These are phyloP conservation scores for Xerocomus nothofagi DNA, from an alignment of 1,284 basidiomycete genomes.

Conservation along the genomic window DNA sequence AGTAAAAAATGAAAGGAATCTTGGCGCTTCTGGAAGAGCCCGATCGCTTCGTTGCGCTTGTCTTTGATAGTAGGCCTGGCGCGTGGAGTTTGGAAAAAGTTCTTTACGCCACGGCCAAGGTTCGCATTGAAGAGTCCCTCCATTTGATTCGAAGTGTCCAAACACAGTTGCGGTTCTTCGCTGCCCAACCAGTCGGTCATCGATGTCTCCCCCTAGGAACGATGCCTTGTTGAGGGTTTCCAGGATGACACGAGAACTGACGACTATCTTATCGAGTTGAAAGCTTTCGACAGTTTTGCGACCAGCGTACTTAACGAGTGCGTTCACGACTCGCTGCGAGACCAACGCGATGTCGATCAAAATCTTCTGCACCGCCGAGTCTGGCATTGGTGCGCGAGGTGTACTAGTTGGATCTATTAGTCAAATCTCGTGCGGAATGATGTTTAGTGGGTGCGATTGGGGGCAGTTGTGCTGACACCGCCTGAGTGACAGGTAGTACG, in stretches of 20 bases:
- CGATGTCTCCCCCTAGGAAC: neutral
- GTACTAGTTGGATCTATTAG: too few relatives aligned
- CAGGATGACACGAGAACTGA: constrained; percentile 1
- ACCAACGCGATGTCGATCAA: constrained; percentile 6
- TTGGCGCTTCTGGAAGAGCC: neutral
- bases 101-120: neutral
- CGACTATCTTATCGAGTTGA: constrained; percentile 9
- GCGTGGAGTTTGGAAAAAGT: neutral
- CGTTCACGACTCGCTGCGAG: constrained; percentile 1
- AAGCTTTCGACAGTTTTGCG: constrained; percentile 5
- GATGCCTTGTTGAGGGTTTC: constrained; percentile 1
- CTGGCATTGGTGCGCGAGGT: neutral
- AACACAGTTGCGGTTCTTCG: constrained; percentile 1
- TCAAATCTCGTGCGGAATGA: too few relatives aligned
- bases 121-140: neutral
- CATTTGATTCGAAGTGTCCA: constrained; percentile 9
- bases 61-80: neutral
- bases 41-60: neutral
- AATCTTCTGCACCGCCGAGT: neutral
- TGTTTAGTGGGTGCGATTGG: too few relatives aligned
- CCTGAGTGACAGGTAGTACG: neutral
- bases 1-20: constrained; percentile 3
- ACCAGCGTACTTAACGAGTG: neutral
- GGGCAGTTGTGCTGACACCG: too few relatives aligned
- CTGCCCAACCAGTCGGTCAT: constrained; percentile 9